Base-by-base conservation (phyloP, 164 flowering plant species). In the Chimonanthus praecox region DNA sequence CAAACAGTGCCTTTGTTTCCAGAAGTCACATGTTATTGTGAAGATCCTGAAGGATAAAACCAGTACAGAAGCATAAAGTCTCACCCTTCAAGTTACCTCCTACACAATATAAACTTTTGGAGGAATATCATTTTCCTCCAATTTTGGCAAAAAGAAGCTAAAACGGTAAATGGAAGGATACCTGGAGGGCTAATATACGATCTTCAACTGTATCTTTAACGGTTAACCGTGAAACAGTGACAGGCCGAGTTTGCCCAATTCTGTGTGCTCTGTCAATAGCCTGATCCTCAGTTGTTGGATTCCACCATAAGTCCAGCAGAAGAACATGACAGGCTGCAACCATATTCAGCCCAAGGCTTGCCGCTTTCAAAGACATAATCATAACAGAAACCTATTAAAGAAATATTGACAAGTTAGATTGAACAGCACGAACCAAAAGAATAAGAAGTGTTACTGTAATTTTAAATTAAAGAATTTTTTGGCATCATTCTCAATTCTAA, bases 261-360 rank as follows among this genome's bases (percentile, higher is more conserved):
- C 99, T 85, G 83, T 95, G 98, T 63, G 99, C 98, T 71, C 99
- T 85, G 76, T 93, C 98, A 82, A 95, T 69, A 69, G 99, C 99
- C 78, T 95, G 99, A 79, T 95, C 99, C 85, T 95, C 98, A 64
- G 97, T 95, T 20, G 98, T 89, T 69, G 98, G 99, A 85, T 95
- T 95, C 99, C 99, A 95, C 99, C 97, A 93, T 20, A 91, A 94
- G 81, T 95, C 97, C 81, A 93, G 78, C 73, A 95, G 89, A 72
- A 95, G 85, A 73, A 95, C 97, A 84, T 87, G 97, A 82, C 86
- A 89, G 73, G 99, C 99, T 75, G 94, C 96, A 75, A 93, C 97
- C 98, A 95, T 88, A 74, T 95, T 95, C 43, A 95, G 82, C 70
- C 98, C 99, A 73, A 95, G 94, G 71, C 92, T 95, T 74, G 97